phyloP scores from a whole-genome alignment of 441 rosid species.

The Adansonia madagascariensis region DNA sequence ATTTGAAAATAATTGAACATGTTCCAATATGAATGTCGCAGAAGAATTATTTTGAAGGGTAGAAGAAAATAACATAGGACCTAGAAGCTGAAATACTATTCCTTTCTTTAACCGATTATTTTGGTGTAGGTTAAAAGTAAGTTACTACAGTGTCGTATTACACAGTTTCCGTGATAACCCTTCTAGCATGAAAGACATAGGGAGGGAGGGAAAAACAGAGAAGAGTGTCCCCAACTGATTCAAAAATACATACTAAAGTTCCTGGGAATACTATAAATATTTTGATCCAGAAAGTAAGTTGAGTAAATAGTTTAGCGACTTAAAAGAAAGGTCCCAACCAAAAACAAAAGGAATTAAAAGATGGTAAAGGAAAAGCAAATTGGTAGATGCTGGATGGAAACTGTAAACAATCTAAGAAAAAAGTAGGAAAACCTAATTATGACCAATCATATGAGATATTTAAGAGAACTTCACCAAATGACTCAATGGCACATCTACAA shows the following conservation, averaged over 20 bases:
- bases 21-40: neutral
- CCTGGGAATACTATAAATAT: neutral
- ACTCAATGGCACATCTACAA: neutral
- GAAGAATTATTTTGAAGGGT: neutral
- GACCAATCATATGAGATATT: neutral
- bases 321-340: neutral
- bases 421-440: neutral
- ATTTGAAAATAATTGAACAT: neutral
- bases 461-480: neutral
- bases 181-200: neutral
- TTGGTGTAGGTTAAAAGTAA: neutral
- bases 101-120: slow-evolving; percentile 1
- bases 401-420: neutral
- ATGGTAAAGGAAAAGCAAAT: neutral
- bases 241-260: neutral
- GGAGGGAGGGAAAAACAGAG: neutral
- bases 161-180: neutral
- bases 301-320: neutral
- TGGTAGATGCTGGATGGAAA: neutral
- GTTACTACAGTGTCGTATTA: neutral
- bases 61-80: neutral
- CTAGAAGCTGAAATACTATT: neutral
- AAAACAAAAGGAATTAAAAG: neutral
- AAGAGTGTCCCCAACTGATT: neutral
- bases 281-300: neutral